phyloP scores from a whole-genome alignment of 306 rosid species.

The Prosopis cineraria region DNA sequence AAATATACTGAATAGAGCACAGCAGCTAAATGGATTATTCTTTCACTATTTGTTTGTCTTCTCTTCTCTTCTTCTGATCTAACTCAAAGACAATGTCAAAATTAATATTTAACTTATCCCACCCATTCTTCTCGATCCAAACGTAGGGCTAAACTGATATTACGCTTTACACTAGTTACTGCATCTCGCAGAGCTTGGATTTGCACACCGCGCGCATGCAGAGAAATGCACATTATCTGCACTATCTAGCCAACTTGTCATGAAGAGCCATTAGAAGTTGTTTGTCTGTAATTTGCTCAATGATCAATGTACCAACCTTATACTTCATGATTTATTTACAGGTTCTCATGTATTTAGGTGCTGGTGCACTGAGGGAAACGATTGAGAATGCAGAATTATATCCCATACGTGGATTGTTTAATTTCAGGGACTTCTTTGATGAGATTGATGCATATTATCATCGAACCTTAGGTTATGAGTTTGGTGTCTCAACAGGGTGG shows the following conservation, averaged over 20 bases:
- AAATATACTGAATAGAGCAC: background rate
- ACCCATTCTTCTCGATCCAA: background rate
- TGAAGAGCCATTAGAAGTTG: constrained; percentile 24
- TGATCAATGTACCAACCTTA: constrained; percentile 34
- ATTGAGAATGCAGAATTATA: constrained; percentile 84
- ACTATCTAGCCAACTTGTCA: constrained; percentile 10
- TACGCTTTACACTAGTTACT: too few species aligned
- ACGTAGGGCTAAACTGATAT: too few species aligned
- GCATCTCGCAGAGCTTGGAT: too few species aligned
- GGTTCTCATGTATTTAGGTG: constrained; percentile 96
- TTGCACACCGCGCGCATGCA: too few species aligned
- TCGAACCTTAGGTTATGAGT: constrained; percentile 65
- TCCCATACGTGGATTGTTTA: constrained; percentile 95
- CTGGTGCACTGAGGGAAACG: constrained; percentile 66
- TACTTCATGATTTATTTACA: constrained; percentile 34
- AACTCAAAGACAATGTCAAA: background rate
- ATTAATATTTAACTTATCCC: background rate
- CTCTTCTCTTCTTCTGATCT: background rate
- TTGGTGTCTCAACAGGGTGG: constrained; percentile 91
- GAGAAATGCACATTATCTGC: too few species aligned
- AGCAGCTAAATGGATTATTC: background rate
- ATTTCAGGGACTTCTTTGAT: constrained; percentile 72
- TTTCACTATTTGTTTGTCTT: background rate
- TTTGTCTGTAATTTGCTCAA: constrained; percentile 28
- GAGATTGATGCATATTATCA: constrained; percentile 92